These are phyloP conservation scores for Rhynchospora tenuis DNA, from an alignment of 176 grass and related monocot species.

Conservation along the genomic window DNA sequence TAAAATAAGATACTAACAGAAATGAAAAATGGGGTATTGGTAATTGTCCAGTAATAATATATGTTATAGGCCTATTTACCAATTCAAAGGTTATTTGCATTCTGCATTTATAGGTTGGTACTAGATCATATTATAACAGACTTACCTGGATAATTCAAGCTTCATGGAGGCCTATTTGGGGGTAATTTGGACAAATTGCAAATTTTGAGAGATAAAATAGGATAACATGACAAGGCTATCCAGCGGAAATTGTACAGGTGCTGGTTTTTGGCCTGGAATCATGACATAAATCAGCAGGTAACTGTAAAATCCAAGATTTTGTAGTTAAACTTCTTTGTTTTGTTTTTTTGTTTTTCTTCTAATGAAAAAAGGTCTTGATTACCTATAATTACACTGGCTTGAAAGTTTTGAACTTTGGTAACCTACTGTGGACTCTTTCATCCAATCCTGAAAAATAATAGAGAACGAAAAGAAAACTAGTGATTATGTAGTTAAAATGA, in stretches of 20 bases:
- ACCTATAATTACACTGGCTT: constrained; percentile 66
- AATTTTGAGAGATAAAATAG: neutral
- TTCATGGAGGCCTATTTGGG: neutral
- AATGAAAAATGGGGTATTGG: neutral
- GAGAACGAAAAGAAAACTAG: neutral
- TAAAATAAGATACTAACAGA: neutral
- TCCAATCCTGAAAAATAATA: constrained; percentile 50
- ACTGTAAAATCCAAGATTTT: neutral
- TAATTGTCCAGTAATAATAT: neutral
- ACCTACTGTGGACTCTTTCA: constrained; percentile 47
- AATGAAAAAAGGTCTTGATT: neutral
- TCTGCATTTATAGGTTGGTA: neutral
- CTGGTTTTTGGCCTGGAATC: neutral
- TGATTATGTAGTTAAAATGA: neutral
- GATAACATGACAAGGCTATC: neutral
- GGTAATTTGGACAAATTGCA: neutral
- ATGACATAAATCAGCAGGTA: neutral
- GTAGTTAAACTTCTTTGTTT: neutral
- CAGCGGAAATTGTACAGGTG: neutral
- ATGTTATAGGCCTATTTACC: neutral
- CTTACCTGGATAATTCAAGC: neutral
- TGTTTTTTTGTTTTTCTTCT: neutral
- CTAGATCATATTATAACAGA: neutral
- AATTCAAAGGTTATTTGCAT: neutral
- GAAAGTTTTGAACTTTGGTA: constrained; percentile 69